phyloP scores from a whole-genome alignment of 1,139 yeast species.

The Geotrichum histeridarum region DNA sequence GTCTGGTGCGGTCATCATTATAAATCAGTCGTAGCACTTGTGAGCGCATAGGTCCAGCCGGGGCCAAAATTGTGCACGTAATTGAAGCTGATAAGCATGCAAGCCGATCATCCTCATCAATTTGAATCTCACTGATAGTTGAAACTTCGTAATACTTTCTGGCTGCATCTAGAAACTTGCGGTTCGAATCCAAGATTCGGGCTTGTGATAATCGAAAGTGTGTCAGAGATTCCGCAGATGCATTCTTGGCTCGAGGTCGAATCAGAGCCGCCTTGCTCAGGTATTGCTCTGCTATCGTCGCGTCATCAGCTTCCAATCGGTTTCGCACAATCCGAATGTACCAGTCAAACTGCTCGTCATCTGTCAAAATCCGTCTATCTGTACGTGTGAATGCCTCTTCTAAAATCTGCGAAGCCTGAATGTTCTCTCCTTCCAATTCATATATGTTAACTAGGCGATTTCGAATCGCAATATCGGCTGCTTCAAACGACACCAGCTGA shows the following conservation, averaged over 20 bases:
- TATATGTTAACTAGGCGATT: slow-evolving; percentile 31
- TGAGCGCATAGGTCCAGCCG: slow-evolving; percentile 38
- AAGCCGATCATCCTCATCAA: slow-evolving; percentile 32
- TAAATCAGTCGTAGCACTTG: slow-evolving; percentile 32
- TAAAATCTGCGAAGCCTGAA: slow-evolving; percentile 31
- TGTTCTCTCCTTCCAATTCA: slow-evolving; percentile 27
- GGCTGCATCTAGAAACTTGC: slow-evolving; percentile 36
- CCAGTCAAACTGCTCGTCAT: slow-evolving; percentile 30
- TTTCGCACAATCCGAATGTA: slow-evolving; percentile 34
- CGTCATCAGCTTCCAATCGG: slow-evolving; percentile 34
- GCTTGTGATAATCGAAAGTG: slow-evolving; percentile 37
- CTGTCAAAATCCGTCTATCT: slow-evolving; percentile 26
- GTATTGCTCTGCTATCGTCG: slow-evolving; percentile 34
- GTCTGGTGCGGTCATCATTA: slow-evolving; percentile 34
- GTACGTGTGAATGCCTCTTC: slow-evolving; percentile 29
- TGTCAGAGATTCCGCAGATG: slow-evolving; percentile 22
- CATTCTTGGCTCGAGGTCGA: slow-evolving; percentile 23
- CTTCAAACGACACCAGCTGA: slow-evolving; percentile 29
- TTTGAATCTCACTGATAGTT: slow-evolving; percentile 24
- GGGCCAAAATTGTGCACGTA: slow-evolving; percentile 34
- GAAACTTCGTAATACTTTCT: slow-evolving; percentile 35
- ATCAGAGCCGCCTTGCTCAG: slow-evolving; percentile 33
- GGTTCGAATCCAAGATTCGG: slow-evolving; percentile 33
- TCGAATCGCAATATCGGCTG: slow-evolving; percentile 30
- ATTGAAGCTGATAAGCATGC: slow-evolving; percentile 35